Evolutionary conservation across 495 filamentous ascomycete species (phyloP), one percentile per base, ranked within the genome.

Genomic region (Aspergillus haitiensis): DNA sequence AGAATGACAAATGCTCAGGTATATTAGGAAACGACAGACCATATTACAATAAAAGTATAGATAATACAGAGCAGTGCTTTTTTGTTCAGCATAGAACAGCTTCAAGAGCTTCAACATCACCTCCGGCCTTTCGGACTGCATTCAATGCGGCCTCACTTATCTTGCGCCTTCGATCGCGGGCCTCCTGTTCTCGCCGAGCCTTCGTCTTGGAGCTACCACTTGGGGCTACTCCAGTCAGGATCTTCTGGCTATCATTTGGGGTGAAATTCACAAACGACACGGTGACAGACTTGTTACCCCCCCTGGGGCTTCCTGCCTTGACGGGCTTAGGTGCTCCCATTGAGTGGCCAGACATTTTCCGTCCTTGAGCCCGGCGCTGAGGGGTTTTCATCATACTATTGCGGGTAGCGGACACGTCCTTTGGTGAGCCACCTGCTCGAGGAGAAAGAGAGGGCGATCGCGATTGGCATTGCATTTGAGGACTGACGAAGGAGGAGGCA

Each of bases 191-290:
- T 59, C 94, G 76, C 44, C 93, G 75, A 48, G 91, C 92, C 68
- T 97, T 97, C 32, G 94, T 98, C 81, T 98, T 97, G 52, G 85
- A 89, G 64, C 86, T 90, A 37, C 94, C 94, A 52, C 85, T 89
- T 12, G 94, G 94, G 52, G 94, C 94, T 9, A 98, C 94, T 6
- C 93, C 93, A 13, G 84, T 91, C 68, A 98, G 81, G 18, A 98
- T 90, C 69, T 86, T 85, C 37, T 81, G 77, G 69, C 84, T 87
- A 71, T 98, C 95, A 12, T 80, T 68, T 0, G 92, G 84, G n/a
- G 92, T 97, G 74, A 87, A 96, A 71, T 98, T 98, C 56, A 96
- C 90, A 66, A 98, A 98, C 2, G 85, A 86, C 42, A 88, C 84
- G 9, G 70, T 75, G 32, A 77, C 76, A 27, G 76, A 67, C 49